Conservation (phyloP, 352 stramenopile species). For the Pythium aquatile region DNA sequence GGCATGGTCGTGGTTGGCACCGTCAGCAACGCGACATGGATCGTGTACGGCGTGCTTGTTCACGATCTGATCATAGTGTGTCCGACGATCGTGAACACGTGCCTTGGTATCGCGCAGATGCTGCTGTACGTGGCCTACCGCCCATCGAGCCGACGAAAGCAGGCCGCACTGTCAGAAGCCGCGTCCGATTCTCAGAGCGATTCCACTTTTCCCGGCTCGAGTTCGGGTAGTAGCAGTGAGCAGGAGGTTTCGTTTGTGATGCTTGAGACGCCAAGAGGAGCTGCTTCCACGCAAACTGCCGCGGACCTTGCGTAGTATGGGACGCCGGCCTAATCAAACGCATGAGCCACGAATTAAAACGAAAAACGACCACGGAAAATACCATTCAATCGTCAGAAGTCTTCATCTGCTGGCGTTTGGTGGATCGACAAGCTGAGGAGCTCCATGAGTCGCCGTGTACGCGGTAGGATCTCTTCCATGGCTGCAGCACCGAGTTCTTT, state of each 20-base stretch:
- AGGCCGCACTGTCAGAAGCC: neutral
- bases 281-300: neutral
- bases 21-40: slow-evolving; percentile 49
- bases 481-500: slow-evolving; percentile 69
- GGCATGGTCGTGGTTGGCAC: slow-evolving; percentile 41
- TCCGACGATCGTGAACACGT: slow-evolving; percentile 40
- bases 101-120: slow-evolving; percentile 40
- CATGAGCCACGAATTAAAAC: neutral
- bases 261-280: slow-evolving; percentile 26
- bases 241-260: slow-evolving; percentile 24
- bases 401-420: slow-evolving; percentile 23
- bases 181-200: slow-evolving; percentile 3
- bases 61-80: slow-evolving; percentile 42
- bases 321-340: neutral
- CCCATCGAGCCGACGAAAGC: slow-evolving; percentile 23
- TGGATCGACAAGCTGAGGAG: slow-evolving; percentile 75
- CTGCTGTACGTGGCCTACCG: slow-evolving; percentile 43
- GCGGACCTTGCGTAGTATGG: neutral
- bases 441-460: slow-evolving; percentile 80
- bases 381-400: slow-evolving; percentile 16
- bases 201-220: slow-evolving; percentile 12
- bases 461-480: slow-evolving; percentile 74
- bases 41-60: slow-evolving; percentile 40
- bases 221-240: slow-evolving; percentile 6
- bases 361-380: neutral